Base-by-base conservation (phyloP, 306 rosid species). In the Cicer pinnatifidum region DNA sequence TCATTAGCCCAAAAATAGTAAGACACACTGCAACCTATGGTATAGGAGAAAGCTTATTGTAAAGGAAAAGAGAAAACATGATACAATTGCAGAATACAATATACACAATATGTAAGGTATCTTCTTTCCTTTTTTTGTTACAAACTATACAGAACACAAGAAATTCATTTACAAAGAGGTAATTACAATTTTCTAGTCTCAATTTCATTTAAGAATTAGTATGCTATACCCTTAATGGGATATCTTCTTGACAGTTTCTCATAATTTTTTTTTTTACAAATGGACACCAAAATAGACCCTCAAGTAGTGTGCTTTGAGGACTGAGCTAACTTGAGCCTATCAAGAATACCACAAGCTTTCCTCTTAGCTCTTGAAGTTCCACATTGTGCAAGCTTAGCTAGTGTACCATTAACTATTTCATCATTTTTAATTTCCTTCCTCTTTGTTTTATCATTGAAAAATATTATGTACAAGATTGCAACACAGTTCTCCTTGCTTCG, bases 361-460 rank as follows among this genome's bases (percentile, higher is more conserved):
- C 95, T 84, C 58, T 75, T 87, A 11, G 96, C 96, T 77, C 98
- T 83, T 54, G 87, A 78, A 66, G 90, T 90, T 52, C 96, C 96
- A n/a, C 45, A 78, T 10, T 74, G 67, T 3, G 91, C 85, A 70
- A 92, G 91, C 62, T 64, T 78, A 9, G 82, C 74, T 66, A 89
- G 56, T 33, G 91, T 83, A 33, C 86, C 86, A n/a, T 82, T 78
- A 47, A 51, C 68, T 5, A 72, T 83, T 56, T 92, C 96, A 46
- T 90, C 96, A n/a, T 79, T 85, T 73, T 79, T 84, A 20, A 92
- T 83, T 58, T 90, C 89, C 83, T 69, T 84, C 81, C 83, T 68
- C 79, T 83, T 81, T 19, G 84, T 80, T 59, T 84, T 77, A 61
- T 88, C 90, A 11, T 52, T 67, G 23, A 64, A 60, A 52, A 86